These are phyloP conservation scores for Phaffia australis DNA, from an alignment of 768 basidiomycete species.

Conservation along the genomic window DNA sequence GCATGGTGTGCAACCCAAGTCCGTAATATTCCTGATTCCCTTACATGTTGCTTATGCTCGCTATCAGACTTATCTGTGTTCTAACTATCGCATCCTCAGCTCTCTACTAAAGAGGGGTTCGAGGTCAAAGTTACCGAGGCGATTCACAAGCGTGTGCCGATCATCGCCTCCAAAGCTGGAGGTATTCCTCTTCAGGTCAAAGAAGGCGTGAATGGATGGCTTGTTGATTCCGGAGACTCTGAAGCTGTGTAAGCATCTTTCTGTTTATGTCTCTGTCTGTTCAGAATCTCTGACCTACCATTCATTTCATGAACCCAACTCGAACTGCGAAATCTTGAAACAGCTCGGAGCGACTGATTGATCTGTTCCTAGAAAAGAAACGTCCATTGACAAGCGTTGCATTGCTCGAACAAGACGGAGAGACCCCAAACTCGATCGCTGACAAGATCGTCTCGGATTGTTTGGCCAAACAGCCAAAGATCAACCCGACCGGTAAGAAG, in stretches of 20 bases:
- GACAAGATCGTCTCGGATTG: slow-evolving; percentile 14
- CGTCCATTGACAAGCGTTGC: slow-evolving; percentile 15
- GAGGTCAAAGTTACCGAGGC: slow-evolving; percentile 70
- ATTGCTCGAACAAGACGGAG: not conserved
- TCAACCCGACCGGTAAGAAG: slow-evolving; percentile 4
- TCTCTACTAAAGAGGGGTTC: slow-evolving; percentile 89
- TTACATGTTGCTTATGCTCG: too few relatives aligned
- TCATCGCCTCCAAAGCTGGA: slow-evolving; percentile 74
- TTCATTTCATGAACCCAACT: not conserved
- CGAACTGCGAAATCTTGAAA: not conserved
- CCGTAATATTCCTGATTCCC: too few relatives aligned
- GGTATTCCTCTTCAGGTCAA: slow-evolving; percentile 88
- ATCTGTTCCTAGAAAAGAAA: not conserved
- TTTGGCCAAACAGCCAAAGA: slow-evolving; percentile 10
- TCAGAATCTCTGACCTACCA: not conserved
- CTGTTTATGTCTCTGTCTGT: not conserved
- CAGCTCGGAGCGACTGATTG: slow-evolving; percentile 17
- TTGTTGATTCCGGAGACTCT: slow-evolving; percentile 68
- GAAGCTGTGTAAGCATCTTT: slow-evolving; percentile 44
- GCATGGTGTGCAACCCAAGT: slow-evolving; percentile 66
- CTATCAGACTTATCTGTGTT: too few relatives aligned
- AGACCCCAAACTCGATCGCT: slow-evolving; percentile 18
- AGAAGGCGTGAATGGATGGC: slow-evolving; percentile 76
- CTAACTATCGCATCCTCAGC: slow-evolving; percentile 38
- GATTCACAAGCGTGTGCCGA: slow-evolving; percentile 77